phyloP scores from a whole-genome alignment of 2,329 filamentous ascomycete species.

The Podosphaera fusca region DNA sequence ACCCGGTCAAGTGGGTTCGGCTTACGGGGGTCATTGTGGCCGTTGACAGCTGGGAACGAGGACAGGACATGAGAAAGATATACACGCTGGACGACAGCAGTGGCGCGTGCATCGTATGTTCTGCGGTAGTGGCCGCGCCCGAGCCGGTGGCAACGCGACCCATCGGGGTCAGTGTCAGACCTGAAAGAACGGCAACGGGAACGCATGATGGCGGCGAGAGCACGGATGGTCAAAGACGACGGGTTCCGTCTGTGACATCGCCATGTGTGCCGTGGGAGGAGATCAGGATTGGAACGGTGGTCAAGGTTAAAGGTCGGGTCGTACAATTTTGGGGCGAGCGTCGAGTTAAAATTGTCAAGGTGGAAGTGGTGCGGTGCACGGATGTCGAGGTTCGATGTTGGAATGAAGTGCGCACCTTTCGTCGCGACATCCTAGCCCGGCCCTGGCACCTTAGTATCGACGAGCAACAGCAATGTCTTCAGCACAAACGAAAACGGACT shows the following conservation, averaged over 20 bases:
- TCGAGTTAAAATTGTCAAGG: slow-evolving; percentile 29
- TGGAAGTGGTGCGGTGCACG: slow-evolving; percentile 26
- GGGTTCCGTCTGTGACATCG: slow-evolving; percentile 27
- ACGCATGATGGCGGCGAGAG: no score
- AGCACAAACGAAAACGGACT: neutral
- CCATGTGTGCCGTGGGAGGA: slow-evolving; percentile 11
- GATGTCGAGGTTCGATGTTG: slow-evolving; percentile 34
- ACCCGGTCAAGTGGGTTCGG: slow-evolving; percentile 55
- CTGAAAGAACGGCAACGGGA: no score
- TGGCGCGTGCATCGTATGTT: slow-evolving; percentile 30
- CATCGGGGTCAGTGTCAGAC: no score
- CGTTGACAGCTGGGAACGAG: slow-evolving; percentile 18
- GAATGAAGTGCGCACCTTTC: slow-evolving; percentile 29
- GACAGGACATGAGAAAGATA: slow-evolving; percentile 17
- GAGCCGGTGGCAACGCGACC: neutral
- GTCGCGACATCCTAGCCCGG: slow-evolving; percentile 23
- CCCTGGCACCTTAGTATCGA: slow-evolving; percentile 31
- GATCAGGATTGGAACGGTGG: slow-evolving; percentile 28
- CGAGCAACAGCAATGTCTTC: slow-evolving; percentile 25
- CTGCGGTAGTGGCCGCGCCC: slow-evolving; percentile 6
- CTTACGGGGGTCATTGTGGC: slow-evolving; percentile 47
- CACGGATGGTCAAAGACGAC: neutral
- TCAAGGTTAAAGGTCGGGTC: slow-evolving; percentile 33
- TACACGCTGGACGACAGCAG: slow-evolving; percentile 44
- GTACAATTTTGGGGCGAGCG: slow-evolving; percentile 23